phyloP scores from a whole-genome alignment of 331 rosid species.

The Dryas integrifolia region DNA sequence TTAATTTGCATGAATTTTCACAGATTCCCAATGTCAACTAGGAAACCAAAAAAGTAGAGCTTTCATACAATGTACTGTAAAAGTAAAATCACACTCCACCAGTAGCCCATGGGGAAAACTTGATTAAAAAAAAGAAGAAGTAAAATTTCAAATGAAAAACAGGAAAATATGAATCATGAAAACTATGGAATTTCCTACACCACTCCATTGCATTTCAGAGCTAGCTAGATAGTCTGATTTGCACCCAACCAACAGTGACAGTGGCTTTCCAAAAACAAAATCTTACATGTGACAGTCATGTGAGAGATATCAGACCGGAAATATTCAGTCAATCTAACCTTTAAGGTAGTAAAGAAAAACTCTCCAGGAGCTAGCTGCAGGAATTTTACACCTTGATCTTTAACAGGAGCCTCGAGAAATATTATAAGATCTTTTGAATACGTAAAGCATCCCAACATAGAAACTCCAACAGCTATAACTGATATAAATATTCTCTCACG shows the following conservation, averaged over 20 bases:
- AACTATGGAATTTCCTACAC: not conserved
- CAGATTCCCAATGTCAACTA: no score
- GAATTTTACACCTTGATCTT: slow-evolving; percentile 78
- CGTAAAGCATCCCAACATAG: slow-evolving; percentile 83
- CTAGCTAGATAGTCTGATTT: not conserved
- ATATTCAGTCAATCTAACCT: slow-evolving; percentile 45
- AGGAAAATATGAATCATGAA: not conserved
- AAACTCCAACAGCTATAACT: slow-evolving; percentile 73
- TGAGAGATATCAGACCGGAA: not conserved
- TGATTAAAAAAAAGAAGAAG: not conserved
- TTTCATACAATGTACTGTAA: no score
- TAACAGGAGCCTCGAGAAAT: slow-evolving; percentile 89
- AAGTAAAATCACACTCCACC: no score
- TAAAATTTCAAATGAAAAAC: not conserved
- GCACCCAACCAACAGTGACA: not conserved
- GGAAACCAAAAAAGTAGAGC: no score
- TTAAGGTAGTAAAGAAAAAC: slow-evolving; percentile 86
- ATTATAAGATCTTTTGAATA: slow-evolving; percentile 73
- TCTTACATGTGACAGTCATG: slow-evolving; percentile 15
- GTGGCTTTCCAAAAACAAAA: slow-evolving; percentile 4
- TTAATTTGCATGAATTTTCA: no score
- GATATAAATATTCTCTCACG: slow-evolving; percentile 82
- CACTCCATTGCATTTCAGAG: not conserved
- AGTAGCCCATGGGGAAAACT: no score
- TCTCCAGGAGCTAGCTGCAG: slow-evolving; percentile 97